Evolutionary conservation across 257 asterid genomes (phyloP), one percentile per base, ranked within the genome.

Genomic region (Coffea eugenioides): DNA sequence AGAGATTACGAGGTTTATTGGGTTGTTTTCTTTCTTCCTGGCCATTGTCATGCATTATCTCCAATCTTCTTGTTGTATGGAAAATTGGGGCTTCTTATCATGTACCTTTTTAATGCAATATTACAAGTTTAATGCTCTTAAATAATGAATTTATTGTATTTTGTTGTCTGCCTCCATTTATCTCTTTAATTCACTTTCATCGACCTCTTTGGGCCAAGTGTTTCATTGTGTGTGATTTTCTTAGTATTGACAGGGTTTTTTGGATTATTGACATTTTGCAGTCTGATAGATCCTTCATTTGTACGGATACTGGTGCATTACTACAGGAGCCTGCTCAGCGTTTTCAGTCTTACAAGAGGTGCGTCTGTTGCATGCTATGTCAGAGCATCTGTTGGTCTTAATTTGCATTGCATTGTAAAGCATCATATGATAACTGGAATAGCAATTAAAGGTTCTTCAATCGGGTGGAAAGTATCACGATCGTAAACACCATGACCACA

Each of bases 271-370:
- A 65, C 77, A 56, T 80, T 85, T 82, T 88, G 82, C 88, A 95
- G 98, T 84, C 87, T 4, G 99, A 95, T 83, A 89, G 98, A 81
- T 89, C 96, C 80, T 88, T 92, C 82, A 67, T 95, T 77, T 95
- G 99, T 87, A 87, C 92, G 48, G 99, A 95, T 89, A 95, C 99
- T 83, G 99, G 97, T 85, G 91, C 98, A 81, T 78, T 91, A 84
- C 84, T 95, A 80, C 90, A 92, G 87, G 96, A 88, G 84, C 81
- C 92, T 82, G 89, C 91, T 59, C 91, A 88, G 80, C 87, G 86
- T 75, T 89, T 92, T 85, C 98, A 92, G 83, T 80, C 88, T 65
- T 95, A 92, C 87, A 95, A 91, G 87, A 89, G 88, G 99, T 92
- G 61, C 83, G 89, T 78, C 81, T 70, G 21, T 81, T 59, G 78